A percentile compares a stretch with the other conserved stretches of the same genome.
These are phyloP conservation scores for Puccinia polysora DNA, from an alignment of 1,284 basidiomycete genomes.

Conservation along the genomic window DNA sequence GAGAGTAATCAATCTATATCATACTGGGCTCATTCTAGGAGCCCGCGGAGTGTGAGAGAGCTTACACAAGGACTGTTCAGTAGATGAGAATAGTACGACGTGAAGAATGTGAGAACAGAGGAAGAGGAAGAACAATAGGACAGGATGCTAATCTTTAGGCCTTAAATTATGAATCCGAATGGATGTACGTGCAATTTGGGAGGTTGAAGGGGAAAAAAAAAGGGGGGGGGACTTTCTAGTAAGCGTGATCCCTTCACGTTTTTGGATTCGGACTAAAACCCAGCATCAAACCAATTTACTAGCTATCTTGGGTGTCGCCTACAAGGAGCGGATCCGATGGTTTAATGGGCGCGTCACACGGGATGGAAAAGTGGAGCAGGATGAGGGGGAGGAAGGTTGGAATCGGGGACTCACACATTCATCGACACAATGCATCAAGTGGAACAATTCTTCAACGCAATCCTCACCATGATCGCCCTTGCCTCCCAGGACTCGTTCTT, in stretches of 20 bases:
- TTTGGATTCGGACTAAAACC: neutral
- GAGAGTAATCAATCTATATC: too few relatives aligned
- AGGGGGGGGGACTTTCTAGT: too few relatives aligned
- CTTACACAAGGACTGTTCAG: too few relatives aligned
- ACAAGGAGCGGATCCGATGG: neutral
- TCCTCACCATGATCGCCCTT: conserved; percentile 42
- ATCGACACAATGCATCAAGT: conserved; percentile 44
- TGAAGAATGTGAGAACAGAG: too few relatives aligned
- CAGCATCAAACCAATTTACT: conserved; percentile 23
- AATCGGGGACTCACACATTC: conserved; percentile 30
- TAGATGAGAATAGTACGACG: too few relatives aligned
- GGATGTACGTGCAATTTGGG: too few relatives aligned
- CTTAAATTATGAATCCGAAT: too few relatives aligned
- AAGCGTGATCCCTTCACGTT: too few relatives aligned
- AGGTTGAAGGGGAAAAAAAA: neutral
- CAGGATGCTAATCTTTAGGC: too few relatives aligned
- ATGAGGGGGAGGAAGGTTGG: neutral
- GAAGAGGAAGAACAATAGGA: too few relatives aligned
- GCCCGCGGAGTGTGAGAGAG: too few relatives aligned
- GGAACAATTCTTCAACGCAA: conserved; percentile 43
- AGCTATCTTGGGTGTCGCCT: conserved; percentile 37
- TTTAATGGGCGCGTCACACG: neutral
- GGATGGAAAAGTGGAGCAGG: neutral
- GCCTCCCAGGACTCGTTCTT: conserved; percentile 34
- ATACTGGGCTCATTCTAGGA: too few relatives aligned